phyloP scores from a whole-genome alignment of 352 stramenopile genomes.

The Plasmopara muralis region DNA sequence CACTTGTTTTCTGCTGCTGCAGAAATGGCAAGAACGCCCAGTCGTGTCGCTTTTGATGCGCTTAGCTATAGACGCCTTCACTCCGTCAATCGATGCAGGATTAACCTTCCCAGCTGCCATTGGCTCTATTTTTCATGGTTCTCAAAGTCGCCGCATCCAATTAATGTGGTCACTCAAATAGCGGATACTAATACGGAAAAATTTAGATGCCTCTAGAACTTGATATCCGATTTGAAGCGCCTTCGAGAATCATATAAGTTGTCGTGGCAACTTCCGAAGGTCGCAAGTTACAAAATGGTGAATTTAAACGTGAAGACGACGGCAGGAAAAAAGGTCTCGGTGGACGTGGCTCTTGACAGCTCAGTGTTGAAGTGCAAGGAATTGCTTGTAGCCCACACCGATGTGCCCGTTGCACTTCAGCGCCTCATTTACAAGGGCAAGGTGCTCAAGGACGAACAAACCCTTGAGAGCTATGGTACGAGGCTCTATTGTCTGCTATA shows the following conservation, averaged over 20 bases:
- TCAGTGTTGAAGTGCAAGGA: slow-evolving; percentile 77
- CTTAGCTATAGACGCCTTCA: slow-evolving; percentile 8
- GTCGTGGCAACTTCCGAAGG: not conserved
- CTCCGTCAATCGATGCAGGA: slow-evolving; percentile 2
- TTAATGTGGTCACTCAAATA: no score
- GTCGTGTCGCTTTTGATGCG: slow-evolving; percentile 15
- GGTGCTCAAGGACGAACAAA: slow-evolving; percentile 86
- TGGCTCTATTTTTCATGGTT: not conserved
- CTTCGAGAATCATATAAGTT: slow-evolving; percentile 3
- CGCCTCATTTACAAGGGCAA: slow-evolving; percentile 88
- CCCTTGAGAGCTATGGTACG: slow-evolving; percentile 74
- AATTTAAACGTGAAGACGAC: slow-evolving; percentile 81
- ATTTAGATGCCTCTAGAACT: not conserved
- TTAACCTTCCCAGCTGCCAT: not conserved
- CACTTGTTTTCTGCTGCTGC: slow-evolving; percentile 40
- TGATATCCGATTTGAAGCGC: slow-evolving; percentile 2
- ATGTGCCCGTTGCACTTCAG: slow-evolving; percentile 70
- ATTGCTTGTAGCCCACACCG: slow-evolving; percentile 54
- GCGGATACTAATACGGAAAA: no score
- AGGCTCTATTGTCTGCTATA: not conserved
- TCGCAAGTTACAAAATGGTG: slow-evolving; percentile 34
- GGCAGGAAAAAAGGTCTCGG: slow-evolving; percentile 66
- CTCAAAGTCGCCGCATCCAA: no score
- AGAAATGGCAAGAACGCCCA: slow-evolving; percentile 32
- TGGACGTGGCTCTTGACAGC: slow-evolving; percentile 63